These are phyloP conservation scores for Starmera dryadoides DNA, from an alignment of 805 yeast species.

Conservation along the genomic window DNA sequence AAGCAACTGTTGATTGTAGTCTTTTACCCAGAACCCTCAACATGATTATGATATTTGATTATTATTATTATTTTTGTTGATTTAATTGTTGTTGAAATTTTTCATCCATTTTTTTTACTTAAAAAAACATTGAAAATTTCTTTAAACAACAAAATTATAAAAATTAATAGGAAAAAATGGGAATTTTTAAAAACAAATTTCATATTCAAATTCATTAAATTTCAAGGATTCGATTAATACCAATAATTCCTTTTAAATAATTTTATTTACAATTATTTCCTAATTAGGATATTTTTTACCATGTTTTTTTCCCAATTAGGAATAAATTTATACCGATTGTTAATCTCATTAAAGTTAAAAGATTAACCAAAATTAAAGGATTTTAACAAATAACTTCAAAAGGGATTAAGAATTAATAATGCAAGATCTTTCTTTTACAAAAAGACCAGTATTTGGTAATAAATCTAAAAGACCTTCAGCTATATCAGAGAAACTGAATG, in stretches of 20 bases:
- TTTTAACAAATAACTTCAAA: no score
- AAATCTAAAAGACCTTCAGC: constrained; percentile 12
- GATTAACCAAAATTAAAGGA: no score
- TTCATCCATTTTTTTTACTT: no score
- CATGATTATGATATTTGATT: background rate
- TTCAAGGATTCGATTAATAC: background rate
- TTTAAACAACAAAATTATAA: no score
- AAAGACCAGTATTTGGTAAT: constrained; percentile 15
- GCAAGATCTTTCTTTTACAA: constrained; percentile 1
- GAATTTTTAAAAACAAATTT: no score
- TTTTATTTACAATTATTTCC: background rate
- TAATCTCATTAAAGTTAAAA: no score
- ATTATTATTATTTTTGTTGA: background rate
- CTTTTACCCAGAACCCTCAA: background rate
- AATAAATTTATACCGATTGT: background rate
- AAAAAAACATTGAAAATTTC: no score
- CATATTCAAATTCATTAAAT: background rate
- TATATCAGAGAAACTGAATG: constrained; percentile 8
- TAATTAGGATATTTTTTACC: background rate
- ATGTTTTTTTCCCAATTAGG: background rate
- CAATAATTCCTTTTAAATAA: background rate
- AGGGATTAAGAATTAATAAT: no score
- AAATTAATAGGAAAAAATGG: no score
- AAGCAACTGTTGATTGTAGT: constrained; percentile 5
- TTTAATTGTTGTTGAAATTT: background rate